Conservation (phyloP, 805 yeast genomes). For the Lipomyces anomalus region DNA sequence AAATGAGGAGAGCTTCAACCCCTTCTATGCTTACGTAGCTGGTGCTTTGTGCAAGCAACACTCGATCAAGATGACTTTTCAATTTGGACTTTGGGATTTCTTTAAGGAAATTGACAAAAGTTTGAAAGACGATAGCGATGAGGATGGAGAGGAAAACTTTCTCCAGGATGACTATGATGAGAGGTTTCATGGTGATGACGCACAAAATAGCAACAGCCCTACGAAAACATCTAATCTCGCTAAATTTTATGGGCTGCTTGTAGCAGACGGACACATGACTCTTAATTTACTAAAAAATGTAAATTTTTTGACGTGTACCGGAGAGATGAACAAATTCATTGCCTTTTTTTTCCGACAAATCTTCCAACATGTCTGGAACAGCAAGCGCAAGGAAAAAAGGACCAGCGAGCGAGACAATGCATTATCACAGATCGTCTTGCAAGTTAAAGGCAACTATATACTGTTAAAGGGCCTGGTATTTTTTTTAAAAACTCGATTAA, state of each 20-base stretch:
- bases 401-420: conserved; percentile 48
- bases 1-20: conserved; percentile 78
- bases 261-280: conserved; percentile 68
- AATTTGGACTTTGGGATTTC: conserved; percentile 84
- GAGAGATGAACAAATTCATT: conserved; percentile 15
- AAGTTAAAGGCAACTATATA: conserved; percentile 53
- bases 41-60: conserved; percentile 61
- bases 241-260: conserved; percentile 67
- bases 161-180: conserved; percentile 25
- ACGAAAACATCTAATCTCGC: conserved; percentile 66
- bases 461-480: conserved; percentile 62
- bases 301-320: conserved; percentile 13
- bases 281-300: conserved; percentile 52
- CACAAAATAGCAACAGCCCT: conserved; percentile 45
- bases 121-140: conserved; percentile 40
- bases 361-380: conserved; percentile 13
- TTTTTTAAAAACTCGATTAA: conserved; percentile 44
- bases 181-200: conserved; percentile 29
- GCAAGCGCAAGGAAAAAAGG: conserved; percentile 27
- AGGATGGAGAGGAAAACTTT: conserved; percentile 30
- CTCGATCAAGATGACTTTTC: conserved; percentile 72
- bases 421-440: conserved; percentile 46
- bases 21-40: conserved; percentile 80
- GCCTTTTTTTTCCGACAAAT: conserved; percentile 9
- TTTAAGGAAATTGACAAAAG: conserved; percentile 61